Evolutionary conservation across 2,329 filamentous ascomycete genomes (phyloP).

Genomic region (Ascochyta koolunga): DNA sequence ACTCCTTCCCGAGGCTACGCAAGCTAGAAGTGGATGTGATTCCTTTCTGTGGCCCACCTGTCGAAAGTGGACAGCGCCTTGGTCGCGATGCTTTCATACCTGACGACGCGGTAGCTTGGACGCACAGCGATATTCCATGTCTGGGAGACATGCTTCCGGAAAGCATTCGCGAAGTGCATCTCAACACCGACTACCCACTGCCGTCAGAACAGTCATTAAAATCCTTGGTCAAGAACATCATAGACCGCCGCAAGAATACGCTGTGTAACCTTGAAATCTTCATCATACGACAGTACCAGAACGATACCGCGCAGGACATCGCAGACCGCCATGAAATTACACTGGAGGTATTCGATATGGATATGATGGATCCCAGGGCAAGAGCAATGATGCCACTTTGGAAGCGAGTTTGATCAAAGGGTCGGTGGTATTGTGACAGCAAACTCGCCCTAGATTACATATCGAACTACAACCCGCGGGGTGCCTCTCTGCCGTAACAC

Average conservation of each 20-base stretch:
- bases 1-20: constrained; percentile 30
- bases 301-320: constrained; percentile 21
- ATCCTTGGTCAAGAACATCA: constrained; percentile 41
- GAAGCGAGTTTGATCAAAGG: constrained; percentile 37
- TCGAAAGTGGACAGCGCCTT: constrained; percentile 41
- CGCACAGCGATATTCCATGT: constrained; percentile 41
- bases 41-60: constrained; percentile 42
- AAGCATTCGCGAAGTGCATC: constrained; percentile 35
- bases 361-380: constrained; percentile 13
- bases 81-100: constrained; percentile 28
- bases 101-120: constrained; percentile 30
- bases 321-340: constrained; percentile 21
- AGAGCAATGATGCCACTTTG: constrained; percentile 41
- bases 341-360: constrained; percentile 33
- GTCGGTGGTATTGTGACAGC: constrained; percentile 31
- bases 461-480: neutral
- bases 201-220: constrained; percentile 29
- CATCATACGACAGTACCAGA: constrained; percentile 36
- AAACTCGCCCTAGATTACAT: neutral
- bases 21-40: constrained; percentile 40
- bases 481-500: too few species aligned
- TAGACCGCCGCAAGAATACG: constrained; percentile 26
- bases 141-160: constrained; percentile 43
- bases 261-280: constrained; percentile 24
- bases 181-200: constrained; percentile 38